Base-by-base conservation (phyloP, 805 yeast genomes). In the Kodamaea neixiangensis region DNA sequence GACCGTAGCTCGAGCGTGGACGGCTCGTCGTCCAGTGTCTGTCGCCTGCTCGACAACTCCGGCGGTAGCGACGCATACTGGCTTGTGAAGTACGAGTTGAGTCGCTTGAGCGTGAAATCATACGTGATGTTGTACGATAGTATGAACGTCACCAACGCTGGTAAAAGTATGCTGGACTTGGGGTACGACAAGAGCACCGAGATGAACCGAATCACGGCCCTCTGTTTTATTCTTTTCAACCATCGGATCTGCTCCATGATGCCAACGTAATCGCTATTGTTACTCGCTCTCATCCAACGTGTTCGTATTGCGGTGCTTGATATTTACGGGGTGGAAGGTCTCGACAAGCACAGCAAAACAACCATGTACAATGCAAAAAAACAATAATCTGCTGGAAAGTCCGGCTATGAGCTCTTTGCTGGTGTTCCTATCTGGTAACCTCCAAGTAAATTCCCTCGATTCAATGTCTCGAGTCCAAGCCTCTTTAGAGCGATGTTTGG, bases 81-180 rank as follows among this genome's bases (percentile, higher is more conserved):
- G 11, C 31, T 44, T 11, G 64, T 57, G 38, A 67, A 48, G 14
- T 53, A 55, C 7, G 60, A 55, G 49, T 66, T 68, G 48, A 67
- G 38, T 15, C 56, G 57, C 46, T 59, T 60, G 37, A 71, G 59
- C 7, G 72, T 60, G 42, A 64, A 60, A 49, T 71, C 75, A 52
- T 73, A 72, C n/a, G 63, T 46, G 9, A 71, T 62, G 49, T 66
- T 62, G 58, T 71, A 73, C 1, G 75, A 67, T n/a, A 69, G 42
- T 2, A 66, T 54, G 49, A 71, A 72, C 20, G 66, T 57, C 7
- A 64, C 22, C 17, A 72, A 44, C 6, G 70, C 59, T 14, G 76
- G 74, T 9, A 69, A 19, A 41, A 72, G 44, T 14, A 73, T 69
- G 40, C 60, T 50, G 7, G 58, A 31, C 41, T 59, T 60, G 2